Base-by-base conservation (phyloP, 176 grass and related monocot species). In the Triticum dicoccoides region DNA sequence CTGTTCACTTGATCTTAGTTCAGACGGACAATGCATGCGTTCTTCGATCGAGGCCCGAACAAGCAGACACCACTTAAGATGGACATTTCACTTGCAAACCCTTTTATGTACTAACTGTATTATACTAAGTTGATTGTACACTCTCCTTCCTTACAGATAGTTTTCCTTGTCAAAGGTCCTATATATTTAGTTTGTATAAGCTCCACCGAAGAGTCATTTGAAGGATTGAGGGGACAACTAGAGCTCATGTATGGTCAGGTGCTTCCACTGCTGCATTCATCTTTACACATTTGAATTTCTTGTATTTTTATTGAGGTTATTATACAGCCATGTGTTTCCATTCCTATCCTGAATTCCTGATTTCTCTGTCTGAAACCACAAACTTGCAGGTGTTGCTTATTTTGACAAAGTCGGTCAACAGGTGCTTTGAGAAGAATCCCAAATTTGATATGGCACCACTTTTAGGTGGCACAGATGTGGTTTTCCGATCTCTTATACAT, bases 121-220 rank as follows among this genome's bases (percentile, higher is more conserved):
- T 4, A 47, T 47, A 47, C 81, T 88, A 32, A 68, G 30, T 93
- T 84, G 27, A 32, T 83, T 77, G 76, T 66, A 32, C 49, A 25
- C 52, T 67, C 3, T 84, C 72, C 72, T 86, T 84, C 67, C 73
- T 86, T 87, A 80, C 90, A 99, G 97, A 92, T 99, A 80, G 83
- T 99, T 91, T 99, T 99, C 87, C 86, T 99, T 85, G 90, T 96
- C 21, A 99, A 99, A 92, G 97, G 94, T 39, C 97, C 97, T 49
- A 94, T 99, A 70, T 99, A 99, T 89, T 91, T 99, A 65, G 92
- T 93, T 33, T 99, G 97, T 88, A 99, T 99, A 84, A 99, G 94
- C 82, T 96, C 89, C 87, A 96, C 92, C 6, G 94, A 99, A 84
- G 97, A 96, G 85, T 88, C 94, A 24, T 86, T 88, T 86, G 94